Evolutionary conservation across 495 filamentous ascomycete species (phyloP), one percentile per base, ranked within the genome.

Genomic region (Lepidopterella palustris): DNA sequence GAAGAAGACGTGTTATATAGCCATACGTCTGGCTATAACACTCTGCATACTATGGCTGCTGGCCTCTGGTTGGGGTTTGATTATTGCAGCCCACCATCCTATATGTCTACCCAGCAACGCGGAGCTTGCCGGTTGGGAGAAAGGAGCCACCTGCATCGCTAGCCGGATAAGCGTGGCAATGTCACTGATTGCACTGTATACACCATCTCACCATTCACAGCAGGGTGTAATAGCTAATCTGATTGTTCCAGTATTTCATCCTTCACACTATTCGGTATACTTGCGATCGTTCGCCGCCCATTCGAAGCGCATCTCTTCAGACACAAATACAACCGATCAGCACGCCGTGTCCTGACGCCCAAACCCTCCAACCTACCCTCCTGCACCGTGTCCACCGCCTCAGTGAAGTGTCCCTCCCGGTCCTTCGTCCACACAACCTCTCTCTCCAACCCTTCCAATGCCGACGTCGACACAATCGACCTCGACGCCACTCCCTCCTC

Each of bases 51-150:
- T 67, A 20, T 69, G 67, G 67, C 57, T 67, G 27, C 47, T 67
- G 55, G 62, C 64, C 20, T 56, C 61, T 4, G 67, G 67, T 21
- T 69, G 67, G 67, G 60, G 65, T 49, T 26, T 69, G 10, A 65
- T 69, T 29, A 58, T 53, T 26, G 64, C 61, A 15, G 64, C 64
- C 9, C 47, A 64, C n/a, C 53, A 52, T 24, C 64, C 67, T 5
- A 28, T 60, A n/a, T 69, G 67, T 55, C 47, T 62, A n/a, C 45
- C 56, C 39, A 45, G 26, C 9, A 49, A 21, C 4, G 23, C 42
- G 8, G 50, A 32, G 8, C 39, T 45, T 24, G 2, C 26, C 6
- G 53, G 55, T 8, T 69, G 67, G 67, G 53, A 64, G 27, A 42
- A 48, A 15, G 64, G 64, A 15, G 45, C 53, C n/a, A 54, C 60